Evolutionary conservation across 495 filamentous ascomycete genomes (phyloP), one percentile per base, ranked within the genome.

Genomic region (Penicillium arizonense): DNA sequence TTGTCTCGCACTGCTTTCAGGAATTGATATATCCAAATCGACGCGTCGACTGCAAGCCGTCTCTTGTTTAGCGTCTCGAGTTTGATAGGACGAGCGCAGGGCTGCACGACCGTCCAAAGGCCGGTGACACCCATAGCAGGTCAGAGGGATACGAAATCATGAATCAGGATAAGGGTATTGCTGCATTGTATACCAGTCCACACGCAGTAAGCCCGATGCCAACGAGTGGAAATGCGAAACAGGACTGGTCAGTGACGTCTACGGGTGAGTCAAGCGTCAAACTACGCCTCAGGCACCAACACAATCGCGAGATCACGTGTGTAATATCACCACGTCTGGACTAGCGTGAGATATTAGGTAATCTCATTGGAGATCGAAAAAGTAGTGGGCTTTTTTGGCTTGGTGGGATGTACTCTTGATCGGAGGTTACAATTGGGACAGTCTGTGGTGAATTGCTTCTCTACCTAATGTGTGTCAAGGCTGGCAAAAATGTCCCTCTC

Each of bases 1-100:
- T 96, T 96, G 71, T 98, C 94, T 60, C 94, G 91, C 2, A 98
- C 95, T 14, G 94, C 94, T 74, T 98, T 98, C 55, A 98, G 82
- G 65, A 98, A 98, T 67, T 98, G 94, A 75, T 98, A 98, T 52
- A 98, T 97, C 94, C 94, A 98, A 63, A 97, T 98, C 3, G 91
- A 96, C 46, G 95, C 94, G 71, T 98, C 94, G 68, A 98, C 89
- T 26, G 94, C 94, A 52, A 98, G 84, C 20, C 94, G 90, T 67
- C 96, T 96, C 53, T 86, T 87, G 68, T 96, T 96, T 45, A 98
- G 86, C 1, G 94, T 96, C 65, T 95, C 90, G 59, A 98, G 88
- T 70, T 96, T 96, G 53, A 94, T 91, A 26, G 77, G 79, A 44
- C 79, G 73, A 23, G 93, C 94, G 63, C 87, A 96, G 30, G 94